Evolutionary conservation across 2,329 filamentous ascomycete species (phyloP).

Genomic region (Paecilomyces dactylethromorphus): DNA sequence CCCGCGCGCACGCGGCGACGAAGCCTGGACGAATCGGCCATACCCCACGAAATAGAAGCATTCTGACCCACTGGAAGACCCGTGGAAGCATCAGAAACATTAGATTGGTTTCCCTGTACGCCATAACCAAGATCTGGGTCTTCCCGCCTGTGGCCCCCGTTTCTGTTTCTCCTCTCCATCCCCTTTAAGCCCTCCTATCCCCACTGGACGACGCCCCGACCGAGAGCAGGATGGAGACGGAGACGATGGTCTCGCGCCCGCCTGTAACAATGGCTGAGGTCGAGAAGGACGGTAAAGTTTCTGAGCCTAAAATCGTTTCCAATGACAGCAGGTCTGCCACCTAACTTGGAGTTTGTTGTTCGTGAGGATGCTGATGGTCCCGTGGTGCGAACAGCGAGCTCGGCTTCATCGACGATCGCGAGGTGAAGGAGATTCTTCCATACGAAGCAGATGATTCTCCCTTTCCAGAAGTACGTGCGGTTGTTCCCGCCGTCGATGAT

Average conservation of each 20-base stretch:
- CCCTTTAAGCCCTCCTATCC: neutral
- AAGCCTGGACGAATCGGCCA: neutral
- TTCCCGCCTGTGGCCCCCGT: neutral
- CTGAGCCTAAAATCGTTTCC: neutral
- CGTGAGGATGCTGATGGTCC: neutral
- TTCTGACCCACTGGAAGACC: neutral
- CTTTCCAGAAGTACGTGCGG: slow-evolving; percentile 32
- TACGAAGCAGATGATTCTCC: slow-evolving; percentile 33
- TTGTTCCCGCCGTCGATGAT: slow-evolving; percentile 27
- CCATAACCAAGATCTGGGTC: neutral
- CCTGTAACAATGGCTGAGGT: neutral
- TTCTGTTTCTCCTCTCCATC: neutral
- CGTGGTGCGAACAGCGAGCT: slow-evolving; percentile 7
- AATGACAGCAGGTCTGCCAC: neutral
- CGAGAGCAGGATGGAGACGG: neutral
- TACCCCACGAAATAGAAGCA: neutral
- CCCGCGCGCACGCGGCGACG: neutral
- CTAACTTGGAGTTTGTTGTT: neutral
- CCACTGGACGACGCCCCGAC: neutral
- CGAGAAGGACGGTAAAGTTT: neutral
- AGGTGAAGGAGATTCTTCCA: slow-evolving; percentile 24
- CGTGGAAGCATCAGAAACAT: neutral
- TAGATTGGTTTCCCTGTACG: neutral
- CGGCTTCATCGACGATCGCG: slow-evolving; percentile 22
- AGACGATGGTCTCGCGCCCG: neutral